Percentiles rank a stretch among this genome's conserved stretches.
Conservation (phyloP, 108 stramenopile species). For the Parietichytrium sp. region DNA sequence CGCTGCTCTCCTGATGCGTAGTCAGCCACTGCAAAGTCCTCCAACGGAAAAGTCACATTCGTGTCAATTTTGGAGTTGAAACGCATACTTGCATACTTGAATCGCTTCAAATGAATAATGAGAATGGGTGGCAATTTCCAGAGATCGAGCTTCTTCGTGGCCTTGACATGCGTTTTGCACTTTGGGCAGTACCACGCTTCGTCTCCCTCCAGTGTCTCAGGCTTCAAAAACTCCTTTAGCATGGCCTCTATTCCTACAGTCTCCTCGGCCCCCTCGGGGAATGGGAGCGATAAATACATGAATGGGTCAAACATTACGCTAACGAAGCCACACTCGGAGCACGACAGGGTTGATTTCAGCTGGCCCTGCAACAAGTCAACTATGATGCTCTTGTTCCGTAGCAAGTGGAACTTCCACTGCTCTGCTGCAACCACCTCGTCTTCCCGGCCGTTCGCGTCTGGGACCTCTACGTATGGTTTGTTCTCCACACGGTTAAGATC, state of each 20-base stretch:
- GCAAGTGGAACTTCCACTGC: conserved; percentile 79
- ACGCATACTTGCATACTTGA: conserved; percentile 83
- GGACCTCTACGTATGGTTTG: conserved; percentile 82
- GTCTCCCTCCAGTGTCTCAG: not conserved
- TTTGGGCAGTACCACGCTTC: conserved; percentile 50
- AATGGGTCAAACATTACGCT: conserved; percentile 89
- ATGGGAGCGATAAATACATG: conserved; percentile 86
- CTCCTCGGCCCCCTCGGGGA: conserved; percentile 58
- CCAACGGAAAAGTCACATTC: conserved; percentile 84
- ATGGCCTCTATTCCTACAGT: not conserved
- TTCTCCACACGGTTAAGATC: conserved; percentile 86
- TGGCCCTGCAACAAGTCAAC: conserved; percentile 96
- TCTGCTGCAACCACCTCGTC: conserved; percentile 75
- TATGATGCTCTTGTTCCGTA: conserved; percentile 77
- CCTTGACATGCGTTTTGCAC: conserved; percentile 80
- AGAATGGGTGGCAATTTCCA: conserved; percentile 87
- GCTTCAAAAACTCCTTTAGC: conserved; percentile 12
- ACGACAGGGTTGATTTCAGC: conserved; percentile 75
- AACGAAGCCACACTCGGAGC: conserved; percentile 65
- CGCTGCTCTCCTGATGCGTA: conserved; percentile 71
- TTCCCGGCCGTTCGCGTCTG: conserved; percentile 56
- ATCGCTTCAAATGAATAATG: conserved; percentile 90
- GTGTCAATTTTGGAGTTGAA: conserved; percentile 89
- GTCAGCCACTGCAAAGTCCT: conserved; percentile 77
- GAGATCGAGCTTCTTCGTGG: conserved; percentile 76